Base-by-base conservation (phyloP, 2,329 filamentous ascomycete species). In the Furcasterigmium furcatum region DNA sequence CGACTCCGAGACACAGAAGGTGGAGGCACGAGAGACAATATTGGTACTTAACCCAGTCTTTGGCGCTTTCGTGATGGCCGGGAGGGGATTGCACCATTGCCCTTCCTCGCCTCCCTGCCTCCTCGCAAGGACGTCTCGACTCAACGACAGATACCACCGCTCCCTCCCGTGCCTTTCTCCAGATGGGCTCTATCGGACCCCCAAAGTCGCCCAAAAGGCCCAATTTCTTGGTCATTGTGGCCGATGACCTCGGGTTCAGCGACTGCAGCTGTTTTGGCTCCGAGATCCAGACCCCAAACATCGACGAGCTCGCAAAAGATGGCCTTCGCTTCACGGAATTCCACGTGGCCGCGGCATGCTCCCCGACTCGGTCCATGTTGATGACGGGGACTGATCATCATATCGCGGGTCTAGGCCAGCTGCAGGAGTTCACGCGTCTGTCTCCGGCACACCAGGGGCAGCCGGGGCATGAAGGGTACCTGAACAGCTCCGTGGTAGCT, bases 311-410 rank as follows among this genome's bases (percentile, higher is more conserved):
- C 13, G 57, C 61, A 38, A 44, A 47, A 22, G 59, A 66, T 45
- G 74, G 79, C 24, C 61, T 85, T 18, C 74, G 80, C 5, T 81
- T 84, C 55, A 84, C 80, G 0, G 77, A 84, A 53, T 85, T 83
- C 59, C 82, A 85, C 55, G 77, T 80, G 2, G 81, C 82, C 0
- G n/a, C n/a, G n/a, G n/a, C n/a, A n/a, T n/a, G n/a, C n/a, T n/a
- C n/a, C n/a, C n/a, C n/a, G n/a, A n/a, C 74, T 4, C 60, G 77
- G 35, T 70, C 74, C 35, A 82, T 82, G 79, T 70, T 82, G 48
- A 73, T 82, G 66, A 78, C 76, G 0, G 80, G 80, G 4, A 84
- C 80, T 1, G 80, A 83, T 54, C 73, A 83, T 53, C 79, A 79
- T 56, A 78, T 79, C 46, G 74, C 74, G 9, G 75, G 81, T 2